Base-by-base conservation (phyloP, 495 filamentous ascomycete species). In the Paragyromitra xinjiangensis region DNA sequence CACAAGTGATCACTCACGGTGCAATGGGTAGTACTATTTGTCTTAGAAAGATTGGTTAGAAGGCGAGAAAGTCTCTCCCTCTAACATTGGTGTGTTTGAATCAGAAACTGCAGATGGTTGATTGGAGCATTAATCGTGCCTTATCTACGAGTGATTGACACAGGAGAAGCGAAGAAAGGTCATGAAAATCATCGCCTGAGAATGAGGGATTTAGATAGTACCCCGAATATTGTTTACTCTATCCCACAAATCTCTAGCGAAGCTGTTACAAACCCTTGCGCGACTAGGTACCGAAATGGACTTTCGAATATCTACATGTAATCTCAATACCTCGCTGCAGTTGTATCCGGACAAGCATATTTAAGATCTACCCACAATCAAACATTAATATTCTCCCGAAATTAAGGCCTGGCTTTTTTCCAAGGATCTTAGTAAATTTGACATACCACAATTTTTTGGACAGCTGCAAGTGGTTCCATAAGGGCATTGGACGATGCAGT, bases 301-400 rank as follows among this genome's bases (percentile, higher is more conserved):
- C 6, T 39, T 62, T 19, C 58, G 16, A 39, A 62, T 37, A 53
- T 19, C 29, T 34, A 34, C 29, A n/a, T 53, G 14, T 19, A 53
- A 19, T 7, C 50, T 53, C 19, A 22, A 53, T 19, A 45, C n/a
- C 8, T 42, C 61, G 44, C n/a, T 9, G 37, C 16, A 22, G 37
- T 9, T 39, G 37, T 42, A 7, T 24, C 16, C 11, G 26, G 44
- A 39, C 45, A 51, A 29, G 24, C 45, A 26, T 67, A 67, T 48
- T 67, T 51, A 14, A 37, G 24, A 19, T 67, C 64, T 67, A 53
- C 11, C n/a, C 40, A 64, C 19, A 26, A 51, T 34, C 29, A 34
- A 34, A 53, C 6, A 51, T 67, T 24, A 65, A 5, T 65, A 48
- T 48, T 34, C 29, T 34, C 2, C 11, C 44, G 44, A 16, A 1